Base-by-base conservation (phyloP, 345 rosid species). In the Toxicodendron radicans region DNA sequence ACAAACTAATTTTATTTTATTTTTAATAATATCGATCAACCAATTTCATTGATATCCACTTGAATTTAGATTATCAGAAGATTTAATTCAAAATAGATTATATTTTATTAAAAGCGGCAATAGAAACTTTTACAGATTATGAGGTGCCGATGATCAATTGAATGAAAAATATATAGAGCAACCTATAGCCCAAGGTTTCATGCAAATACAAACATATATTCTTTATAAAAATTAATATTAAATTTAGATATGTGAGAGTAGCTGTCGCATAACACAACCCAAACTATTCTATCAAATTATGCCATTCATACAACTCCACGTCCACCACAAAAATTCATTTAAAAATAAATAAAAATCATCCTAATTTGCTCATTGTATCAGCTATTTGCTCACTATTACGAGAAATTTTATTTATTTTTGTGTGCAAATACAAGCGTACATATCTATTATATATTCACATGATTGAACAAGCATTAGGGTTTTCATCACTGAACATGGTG, bases 401-500 rank as follows among this genome's bases (percentile, higher is more conserved):
- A 33, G 23, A 61, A 10, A 18, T 32, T 35, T 32, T 13, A 61
- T 33, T 59, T 1, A 7, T 17, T n/a, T 7, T 7, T 33, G 1
- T 13, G 35, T 61, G 66, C 8, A 48, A 48, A 48, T 14, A 14
- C 17, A 48, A 3, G 17, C 12, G 5, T 51, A 51, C n/a, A n/a
- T 14, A 51, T 51, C 0, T 12, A 51, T 51, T 10, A 27, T 11
- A 12, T 49, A 49, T 71, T 83, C 80, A 90, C 98, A 93, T 90
- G 68, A 94, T 75, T 41, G 81, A 84, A 65, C 98, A 94, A 63
- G 98, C 86, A 76, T 94, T 76, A 54, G 98, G 94, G 53, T 94
- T 94, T 1, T 94, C 96, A 23, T 90, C 98, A 24, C 92, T 94
- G 73, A 94, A 94, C 85, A 94, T 85, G 75, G 64, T 64, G 63